phyloP scores from a whole-genome alignment of 129 eudicot genomes.

The Lonicera japonica region DNA sequence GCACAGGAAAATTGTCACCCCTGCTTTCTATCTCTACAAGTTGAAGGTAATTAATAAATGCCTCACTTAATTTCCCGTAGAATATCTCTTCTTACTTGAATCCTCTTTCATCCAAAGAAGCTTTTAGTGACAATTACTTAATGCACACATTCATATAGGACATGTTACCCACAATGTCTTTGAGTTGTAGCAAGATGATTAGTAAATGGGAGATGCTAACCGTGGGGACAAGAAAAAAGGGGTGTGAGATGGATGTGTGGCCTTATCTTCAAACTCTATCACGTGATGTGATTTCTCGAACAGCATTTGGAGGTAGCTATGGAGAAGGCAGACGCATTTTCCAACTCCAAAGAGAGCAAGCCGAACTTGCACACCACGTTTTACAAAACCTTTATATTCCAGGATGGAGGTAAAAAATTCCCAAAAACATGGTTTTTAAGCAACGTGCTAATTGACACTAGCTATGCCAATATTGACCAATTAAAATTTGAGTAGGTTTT shows the following conservation, averaged over 20 bases:
- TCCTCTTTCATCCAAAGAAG: background rate
- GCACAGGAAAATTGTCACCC: background rate
- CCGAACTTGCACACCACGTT: background rate
- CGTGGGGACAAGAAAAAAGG: background rate
- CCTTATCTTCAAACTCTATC: background rate
- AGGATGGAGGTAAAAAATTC: background rate
- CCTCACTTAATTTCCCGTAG: too few species aligned
- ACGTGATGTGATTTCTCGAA: constrained; percentile 6
- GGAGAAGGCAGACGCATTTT: constrained; percentile 2
- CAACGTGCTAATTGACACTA: too few species aligned
- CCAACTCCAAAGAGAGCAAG: constrained; percentile 1
- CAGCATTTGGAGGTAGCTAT: constrained; percentile 11
- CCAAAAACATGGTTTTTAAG: too few species aligned
- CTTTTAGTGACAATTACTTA: too few species aligned
- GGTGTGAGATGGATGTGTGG: background rate
- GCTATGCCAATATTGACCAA: too few species aligned
- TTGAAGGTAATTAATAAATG: background rate
- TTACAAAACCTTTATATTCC: background rate
- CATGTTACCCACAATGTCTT: background rate
- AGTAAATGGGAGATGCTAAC: background rate
- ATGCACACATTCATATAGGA: background rate
- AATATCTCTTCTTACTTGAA: background rate
- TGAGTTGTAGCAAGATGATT: background rate
- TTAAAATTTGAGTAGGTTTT: constrained; percentile 11
- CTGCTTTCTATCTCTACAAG: background rate